These are phyloP conservation scores for Chlorella variabilis DNA, from an alignment of 163 green algal genomes.

Conservation along the genomic window DNA sequence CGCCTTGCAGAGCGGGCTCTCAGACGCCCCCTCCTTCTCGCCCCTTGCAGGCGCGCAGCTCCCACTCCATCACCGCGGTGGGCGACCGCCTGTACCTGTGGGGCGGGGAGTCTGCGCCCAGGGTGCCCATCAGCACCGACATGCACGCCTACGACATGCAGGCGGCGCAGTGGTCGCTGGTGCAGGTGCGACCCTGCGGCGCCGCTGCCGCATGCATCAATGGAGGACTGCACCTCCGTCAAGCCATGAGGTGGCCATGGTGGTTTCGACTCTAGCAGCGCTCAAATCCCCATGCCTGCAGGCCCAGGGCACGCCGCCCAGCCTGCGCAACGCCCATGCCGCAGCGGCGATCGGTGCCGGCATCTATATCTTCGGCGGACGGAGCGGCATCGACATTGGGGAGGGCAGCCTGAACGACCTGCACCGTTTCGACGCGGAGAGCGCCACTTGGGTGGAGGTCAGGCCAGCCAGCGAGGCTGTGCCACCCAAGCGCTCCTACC, in stretches of 20 bases:
- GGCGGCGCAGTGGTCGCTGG: background rate
- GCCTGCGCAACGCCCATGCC: conserved; percentile 41
- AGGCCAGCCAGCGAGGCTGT: background rate
- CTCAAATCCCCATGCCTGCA: background rate
- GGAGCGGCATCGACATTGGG: conserved; percentile 53
- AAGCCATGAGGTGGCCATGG: too few species aligned
- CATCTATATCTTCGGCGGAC: conserved; percentile 46
- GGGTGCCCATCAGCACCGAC: conserved; percentile 14
- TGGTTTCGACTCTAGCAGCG: too few species aligned
- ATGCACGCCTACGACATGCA: background rate
- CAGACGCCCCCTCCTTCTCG: background rate
- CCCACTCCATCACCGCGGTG: conserved; percentile 38
- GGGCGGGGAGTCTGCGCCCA: conserved; percentile 60
- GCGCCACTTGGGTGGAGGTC: conserved; percentile 30
- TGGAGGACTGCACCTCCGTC: too few species aligned
- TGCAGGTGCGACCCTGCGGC: background rate
- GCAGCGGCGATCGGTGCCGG: conserved; percentile 18
- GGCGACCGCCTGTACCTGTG: conserved; percentile 48
- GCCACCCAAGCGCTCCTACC: conserved; percentile 57
- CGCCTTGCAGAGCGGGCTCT: too few species aligned
- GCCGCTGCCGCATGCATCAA: background rate
- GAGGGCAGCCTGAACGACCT: conserved; percentile 59
- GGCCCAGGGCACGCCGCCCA: conserved; percentile 6
- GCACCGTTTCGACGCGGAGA: conserved; percentile 51
- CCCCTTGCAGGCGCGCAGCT: conserved; percentile 30